Evolutionary conservation across 176 grass and related monocot species (phyloP).

Genomic region (Rhynchospora tenuis): DNA sequence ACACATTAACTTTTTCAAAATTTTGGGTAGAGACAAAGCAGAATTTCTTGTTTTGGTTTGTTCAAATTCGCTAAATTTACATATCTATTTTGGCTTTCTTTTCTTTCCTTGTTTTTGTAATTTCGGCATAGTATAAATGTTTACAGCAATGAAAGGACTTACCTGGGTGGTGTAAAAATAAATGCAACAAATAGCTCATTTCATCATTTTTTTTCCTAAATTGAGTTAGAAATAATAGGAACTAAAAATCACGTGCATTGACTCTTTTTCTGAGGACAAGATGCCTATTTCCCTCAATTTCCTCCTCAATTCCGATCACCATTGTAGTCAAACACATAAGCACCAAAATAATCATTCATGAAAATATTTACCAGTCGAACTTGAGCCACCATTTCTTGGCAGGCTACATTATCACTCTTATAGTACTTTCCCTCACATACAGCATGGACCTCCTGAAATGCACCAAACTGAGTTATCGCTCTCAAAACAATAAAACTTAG

Average conservation of each 20-base stretch:
- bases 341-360: background rate
- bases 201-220: too few species aligned
- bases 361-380: slow-evolving; percentile 42
- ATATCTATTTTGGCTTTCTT: too few species aligned
- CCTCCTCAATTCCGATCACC: background rate
- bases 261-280: too few species aligned
- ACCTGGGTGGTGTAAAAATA: too few species aligned
- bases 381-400: slow-evolving; percentile 43
- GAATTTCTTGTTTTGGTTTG: background rate
- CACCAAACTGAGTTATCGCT: background rate
- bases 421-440: slow-evolving; percentile 63
- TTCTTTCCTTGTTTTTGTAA: background rate
- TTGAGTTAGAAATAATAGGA: too few species aligned
- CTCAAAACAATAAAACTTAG: background rate
- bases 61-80: background rate
- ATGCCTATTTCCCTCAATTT: background rate
- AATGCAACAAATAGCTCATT: background rate
- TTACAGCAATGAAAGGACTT: background rate
- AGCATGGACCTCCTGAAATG: slow-evolving; percentile 49
- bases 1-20: background rate
- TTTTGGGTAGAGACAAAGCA: background rate
- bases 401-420: slow-evolving; percentile 28
- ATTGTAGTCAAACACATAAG: background rate
- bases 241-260: too few species aligned
- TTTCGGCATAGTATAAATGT: background rate